phyloP scores from a whole-genome alignment of 345 rosid species.

The Lepidium aucheri region DNA sequence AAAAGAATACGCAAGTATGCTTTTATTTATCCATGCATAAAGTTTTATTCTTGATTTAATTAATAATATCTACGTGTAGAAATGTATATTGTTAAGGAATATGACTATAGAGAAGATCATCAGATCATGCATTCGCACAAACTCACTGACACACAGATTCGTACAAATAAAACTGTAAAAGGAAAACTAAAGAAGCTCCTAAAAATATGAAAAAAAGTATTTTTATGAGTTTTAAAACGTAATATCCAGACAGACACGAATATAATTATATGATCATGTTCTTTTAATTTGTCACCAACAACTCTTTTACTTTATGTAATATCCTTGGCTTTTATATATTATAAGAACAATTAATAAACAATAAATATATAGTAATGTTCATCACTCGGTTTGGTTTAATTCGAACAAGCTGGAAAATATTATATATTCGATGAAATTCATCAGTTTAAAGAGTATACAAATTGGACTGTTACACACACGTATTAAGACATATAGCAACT shows the following conservation, averaged over 20 bases:
- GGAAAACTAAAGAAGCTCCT: conserved; percentile 21
- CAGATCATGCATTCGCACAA: conserved; percentile 17
- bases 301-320: conserved; percentile 19
- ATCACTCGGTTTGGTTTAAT: not conserved
- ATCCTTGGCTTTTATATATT: not conserved
- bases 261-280: conserved; percentile 1
- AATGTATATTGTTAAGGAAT: not conserved
- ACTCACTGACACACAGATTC: conserved; percentile 24
- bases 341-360: not conserved
- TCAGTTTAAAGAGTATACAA: not conserved
- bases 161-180: conserved; percentile 15
- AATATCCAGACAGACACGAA: conserved; percentile 12
- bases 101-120: not conserved
- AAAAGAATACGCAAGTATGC: not conserved
- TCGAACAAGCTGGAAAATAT: not conserved
- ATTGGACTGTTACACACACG: conserved; percentile 13
- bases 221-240: not conserved
- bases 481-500: not conserved
- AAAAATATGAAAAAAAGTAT: conserved; percentile 10
- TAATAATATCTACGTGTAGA: not conserved
- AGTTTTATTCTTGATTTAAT: not conserved
- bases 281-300: conserved; percentile 10
- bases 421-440: not conserved
- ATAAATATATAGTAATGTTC: not conserved
- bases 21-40: conserved; percentile 9